Evolutionary conservation across 2,329 filamentous ascomycete species (phyloP).

Genomic region (Colletotrichum higginsianum): DNA sequence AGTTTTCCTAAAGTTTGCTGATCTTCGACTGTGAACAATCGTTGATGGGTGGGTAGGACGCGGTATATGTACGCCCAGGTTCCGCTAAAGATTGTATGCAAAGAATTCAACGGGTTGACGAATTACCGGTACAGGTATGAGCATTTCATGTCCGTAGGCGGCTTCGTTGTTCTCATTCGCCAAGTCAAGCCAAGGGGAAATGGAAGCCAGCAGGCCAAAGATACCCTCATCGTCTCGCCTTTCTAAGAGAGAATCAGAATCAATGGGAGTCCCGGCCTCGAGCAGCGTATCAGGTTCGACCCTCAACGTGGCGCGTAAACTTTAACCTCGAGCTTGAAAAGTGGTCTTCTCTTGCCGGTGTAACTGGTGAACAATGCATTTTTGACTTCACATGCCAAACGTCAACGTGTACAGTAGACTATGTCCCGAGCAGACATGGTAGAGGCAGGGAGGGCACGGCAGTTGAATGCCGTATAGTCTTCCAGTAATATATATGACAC

Average conservation of each 20-base stretch:
- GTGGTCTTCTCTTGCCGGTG: neutral
- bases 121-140: neutral
- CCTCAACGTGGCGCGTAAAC: constrained; percentile 19
- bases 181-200: constrained; percentile 1
- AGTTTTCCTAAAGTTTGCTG: neutral
- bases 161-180: neutral
- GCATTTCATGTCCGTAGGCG: neutral
- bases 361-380: neutral
- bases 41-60: neutral
- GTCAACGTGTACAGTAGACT: neutral
- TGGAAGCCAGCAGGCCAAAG: neutral
- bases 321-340: constrained; percentile 18
- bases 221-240: neutral
- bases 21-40: neutral
- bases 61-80: neutral
- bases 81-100: neutral
- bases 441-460: neutral
- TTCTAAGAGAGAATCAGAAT: neutral
- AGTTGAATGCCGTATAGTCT: neutral
- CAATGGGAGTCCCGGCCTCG: constrained; percentile 10
- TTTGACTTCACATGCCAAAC: constrained; percentile 1
- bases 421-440: constrained; percentile 6
- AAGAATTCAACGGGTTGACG: neutral
- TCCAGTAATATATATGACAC: constrained; percentile 15
- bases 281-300: constrained; percentile 21